Evolutionary conservation across 306 rosid genomes (phyloP), one percentile per base, ranked within the genome.

Genomic region (Lagenaria siceraria): DNA sequence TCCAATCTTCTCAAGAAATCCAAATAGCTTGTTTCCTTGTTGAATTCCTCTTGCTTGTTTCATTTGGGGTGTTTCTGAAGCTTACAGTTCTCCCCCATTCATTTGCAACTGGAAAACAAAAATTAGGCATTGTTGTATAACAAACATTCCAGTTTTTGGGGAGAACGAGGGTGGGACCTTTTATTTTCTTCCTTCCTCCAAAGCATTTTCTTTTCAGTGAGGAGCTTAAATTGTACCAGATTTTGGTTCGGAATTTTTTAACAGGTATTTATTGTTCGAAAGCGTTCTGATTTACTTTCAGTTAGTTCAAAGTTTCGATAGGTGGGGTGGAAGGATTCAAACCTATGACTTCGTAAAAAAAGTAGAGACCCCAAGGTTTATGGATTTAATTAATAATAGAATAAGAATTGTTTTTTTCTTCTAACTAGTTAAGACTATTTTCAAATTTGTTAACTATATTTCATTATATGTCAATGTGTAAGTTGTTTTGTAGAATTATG

Each of bases 1-100:
- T 80, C 86, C 24, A 55, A 43, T 72, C 80, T 78, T 72, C 61
- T 83, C 17, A 89, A 89, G 86, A 95, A 92, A 79, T 86, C 90
- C 74, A 89, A 88, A 79, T 92, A 92, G 79, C 73, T 53, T 85
- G 49, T 82, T 63, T 58, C 4, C 3, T 46, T 49, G 49, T 46
- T 38, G 54, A 21, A 38, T 46, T 46, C 51, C 10, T 15, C 48
- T 25, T 66, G 73, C 25, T 12, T 48, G 59, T 71, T 71, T 15
- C 61, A 48, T 51, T 46, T 17, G 40, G 76, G 60, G 61, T 72
- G 77, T 72, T 10, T 42, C 36, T 42, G 75, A 19, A 22, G 54
- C 15, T 42, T 24, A 22, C 75, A 22, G 12, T 19, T 22, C n/a
- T 21, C 17, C 15, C 14, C 60, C 59, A 72, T 49, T 18, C 42